Base-by-base conservation (phyloP, 257 asterid genomes). In the Solanum acaule region DNA sequence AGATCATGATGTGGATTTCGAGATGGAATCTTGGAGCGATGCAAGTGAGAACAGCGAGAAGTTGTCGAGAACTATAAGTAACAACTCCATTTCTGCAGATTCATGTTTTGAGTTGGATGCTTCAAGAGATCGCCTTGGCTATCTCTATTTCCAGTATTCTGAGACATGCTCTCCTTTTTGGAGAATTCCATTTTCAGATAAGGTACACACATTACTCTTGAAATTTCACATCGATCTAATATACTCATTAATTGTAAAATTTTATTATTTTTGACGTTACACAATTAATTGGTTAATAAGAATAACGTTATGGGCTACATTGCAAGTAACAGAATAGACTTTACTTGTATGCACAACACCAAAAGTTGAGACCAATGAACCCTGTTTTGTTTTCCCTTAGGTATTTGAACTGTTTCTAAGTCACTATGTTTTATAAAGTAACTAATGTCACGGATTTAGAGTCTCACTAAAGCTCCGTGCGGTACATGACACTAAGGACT, bases 141-240 rank as follows among this genome's bases (percentile, higher is more conserved):
- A 82, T 59, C 91, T 89, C 37, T 89, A 89, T 49, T 89, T 87
- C 76, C 89, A 89, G 14, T 91, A 85, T 65, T 65, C 40, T 37
- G 93, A 91, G 16, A 46, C 68, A 13, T 72, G 73, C 25, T 81
- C 93, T 27, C 93, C 93, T 33, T 91, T 33, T 20, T 44, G 90
- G 88, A 87, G 93, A 65, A 67, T 63, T 35, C 93, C 93, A 13
- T 34, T 91, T 5, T 34, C 59, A 37, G 90, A 91, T 4, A 91
- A 89, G 90, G 93, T 91, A 75, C 81, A 63, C 29, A 34, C 16
- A 35, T 25, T 77, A 40, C 59, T 42, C 23, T 42, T 78, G 12
- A 29, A 38, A 76, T 76, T 12, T 37, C 34, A 77, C 10, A 38
- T 77, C 14, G 46, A 40, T 40, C 46, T 2, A 8, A 23, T 70